Conservation (phyloP, 2,329 filamentous ascomycete species). For the Monilinia polystroma region DNA sequence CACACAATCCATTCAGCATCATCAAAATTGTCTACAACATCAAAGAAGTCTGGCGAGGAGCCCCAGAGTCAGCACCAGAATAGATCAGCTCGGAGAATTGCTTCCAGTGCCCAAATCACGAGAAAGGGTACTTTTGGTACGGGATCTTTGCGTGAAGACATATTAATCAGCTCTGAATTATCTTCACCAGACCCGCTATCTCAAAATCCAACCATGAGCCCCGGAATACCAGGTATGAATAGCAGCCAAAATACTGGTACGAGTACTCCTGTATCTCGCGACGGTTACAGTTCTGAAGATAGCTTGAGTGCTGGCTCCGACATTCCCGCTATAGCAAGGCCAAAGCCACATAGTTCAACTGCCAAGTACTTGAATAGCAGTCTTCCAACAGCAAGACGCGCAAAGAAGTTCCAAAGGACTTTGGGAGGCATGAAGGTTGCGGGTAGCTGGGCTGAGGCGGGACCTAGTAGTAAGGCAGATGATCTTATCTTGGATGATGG, state of each 20-base stretch:
- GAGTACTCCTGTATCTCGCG: not conserved
- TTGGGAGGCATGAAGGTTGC: not conserved
- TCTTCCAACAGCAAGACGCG: not conserved
- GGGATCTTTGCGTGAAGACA: not conserved
- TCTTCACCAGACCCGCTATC: not conserved
- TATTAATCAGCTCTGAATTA: no score
- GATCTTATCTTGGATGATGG: not conserved
- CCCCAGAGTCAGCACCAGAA: not conserved
- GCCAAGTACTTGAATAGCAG: not conserved
- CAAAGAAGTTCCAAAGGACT: not conserved
- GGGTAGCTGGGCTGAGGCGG: not conserved
- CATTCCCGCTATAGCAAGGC: not conserved
- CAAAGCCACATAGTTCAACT: not conserved
- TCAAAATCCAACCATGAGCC: not conserved
- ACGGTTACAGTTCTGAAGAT: not conserved
- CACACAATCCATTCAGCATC: no score
- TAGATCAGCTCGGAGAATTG: not conserved
- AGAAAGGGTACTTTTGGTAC: not conserved
- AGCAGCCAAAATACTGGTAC: no score
- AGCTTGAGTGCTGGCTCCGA: not conserved
- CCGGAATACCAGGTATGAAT: no score
- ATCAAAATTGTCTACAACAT: not conserved
- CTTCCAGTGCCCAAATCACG: not conserved
- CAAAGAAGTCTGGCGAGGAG: not conserved
- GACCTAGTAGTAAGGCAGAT: not conserved